Base-by-base conservation (phyloP, 129 eudicot genomes). In the Lonicera japonica region DNA sequence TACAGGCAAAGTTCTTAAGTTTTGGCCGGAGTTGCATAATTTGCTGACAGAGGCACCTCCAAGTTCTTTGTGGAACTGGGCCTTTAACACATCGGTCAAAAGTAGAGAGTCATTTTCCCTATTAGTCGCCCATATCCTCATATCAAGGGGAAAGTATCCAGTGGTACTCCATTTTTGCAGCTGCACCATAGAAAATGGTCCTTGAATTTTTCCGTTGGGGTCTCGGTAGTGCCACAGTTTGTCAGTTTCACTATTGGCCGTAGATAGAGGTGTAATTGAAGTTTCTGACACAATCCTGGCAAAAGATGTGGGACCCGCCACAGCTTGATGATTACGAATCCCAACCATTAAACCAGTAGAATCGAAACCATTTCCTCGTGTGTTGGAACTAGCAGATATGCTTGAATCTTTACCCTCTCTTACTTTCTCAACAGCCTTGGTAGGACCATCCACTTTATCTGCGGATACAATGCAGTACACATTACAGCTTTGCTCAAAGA, bases 141-240 rank as follows among this genome's bases (percentile, higher is more conserved):
- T 82, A 66, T 94, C 87, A 61, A 64, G 25, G 4, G 99, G 96
- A 61, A 88, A 94, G 58, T 75, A 80, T 67, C 99, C 96, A 74
- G 79, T 74, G 18, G 77, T 78, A 69, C 77, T 85, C 95, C 99
- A 94, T 61, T 70, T 77, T 63, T 87, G 89, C 64, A 94, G 82
- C 80, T 94, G 92, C 68, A 85, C 43, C 92, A 85, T 70, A 73
- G 83, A 72, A 69, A 94, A 94, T 11, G 99, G 96, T 48, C 99
- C 99, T 77, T 88, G 99, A 68, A 88, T 73, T 63, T 77, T 85
- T 25, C 95, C 95, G 48, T 75, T 73, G 1, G 99, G 99, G 64
- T 94, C 99, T 57, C 86, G 84, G 72, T 94, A 94, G 66, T 94
- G 96, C 99, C 99, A 94, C 51, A 79, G 24, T 77, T 78, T 85